Conservation (phyloP, 352 stramenopile genomes). For the Globisporangium alternatum region DNA sequence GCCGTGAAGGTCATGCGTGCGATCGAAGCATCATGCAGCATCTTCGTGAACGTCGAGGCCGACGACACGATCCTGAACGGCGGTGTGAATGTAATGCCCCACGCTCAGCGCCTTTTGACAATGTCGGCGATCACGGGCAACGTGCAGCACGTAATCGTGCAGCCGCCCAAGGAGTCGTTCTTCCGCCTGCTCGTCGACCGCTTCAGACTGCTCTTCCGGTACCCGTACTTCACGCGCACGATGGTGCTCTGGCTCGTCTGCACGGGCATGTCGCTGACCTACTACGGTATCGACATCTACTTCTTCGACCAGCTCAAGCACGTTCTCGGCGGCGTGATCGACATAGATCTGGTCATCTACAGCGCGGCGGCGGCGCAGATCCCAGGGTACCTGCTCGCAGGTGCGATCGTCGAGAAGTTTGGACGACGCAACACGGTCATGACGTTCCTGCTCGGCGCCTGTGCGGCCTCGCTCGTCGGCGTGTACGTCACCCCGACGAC, state of each 20-base stretch:
- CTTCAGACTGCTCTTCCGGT: conserved; percentile 19
- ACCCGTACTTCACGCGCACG: conserved; percentile 22
- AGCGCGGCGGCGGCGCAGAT: conserved; percentile 17
- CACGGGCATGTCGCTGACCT: conserved; percentile 23
- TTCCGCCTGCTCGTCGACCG: conserved; percentile 12
- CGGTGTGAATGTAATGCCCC: not conserved
- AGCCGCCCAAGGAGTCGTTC: conserved; percentile 7
- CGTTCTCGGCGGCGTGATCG: not conserved
- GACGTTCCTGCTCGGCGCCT: conserved; percentile 20
- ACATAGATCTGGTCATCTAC: conserved; percentile 13
- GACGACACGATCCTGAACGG: conserved; percentile 5
- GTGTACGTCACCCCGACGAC: conserved; percentile 13
- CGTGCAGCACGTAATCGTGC: conserved; percentile 1
- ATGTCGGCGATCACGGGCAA: not conserved
- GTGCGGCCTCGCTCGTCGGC: conserved; percentile 17
- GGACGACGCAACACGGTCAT: conserved; percentile 12
- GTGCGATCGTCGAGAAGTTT: not conserved
- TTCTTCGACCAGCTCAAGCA: conserved; percentile 12
- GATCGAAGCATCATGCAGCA: conserved; percentile 5
- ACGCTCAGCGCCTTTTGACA: too few relatives aligned
- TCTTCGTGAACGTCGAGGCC: conserved; percentile 1
- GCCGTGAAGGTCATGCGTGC: conserved; percentile 8
- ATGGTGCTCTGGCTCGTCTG: conserved; percentile 25
- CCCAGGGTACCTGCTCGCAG: conserved; percentile 4
- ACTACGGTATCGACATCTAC: conserved; percentile 25